A percentile compares a stretch with the other conserved stretches of the same genome.
Conservation (phyloP, 305 asterid genomes). For the Rubia peregrina region DNA sequence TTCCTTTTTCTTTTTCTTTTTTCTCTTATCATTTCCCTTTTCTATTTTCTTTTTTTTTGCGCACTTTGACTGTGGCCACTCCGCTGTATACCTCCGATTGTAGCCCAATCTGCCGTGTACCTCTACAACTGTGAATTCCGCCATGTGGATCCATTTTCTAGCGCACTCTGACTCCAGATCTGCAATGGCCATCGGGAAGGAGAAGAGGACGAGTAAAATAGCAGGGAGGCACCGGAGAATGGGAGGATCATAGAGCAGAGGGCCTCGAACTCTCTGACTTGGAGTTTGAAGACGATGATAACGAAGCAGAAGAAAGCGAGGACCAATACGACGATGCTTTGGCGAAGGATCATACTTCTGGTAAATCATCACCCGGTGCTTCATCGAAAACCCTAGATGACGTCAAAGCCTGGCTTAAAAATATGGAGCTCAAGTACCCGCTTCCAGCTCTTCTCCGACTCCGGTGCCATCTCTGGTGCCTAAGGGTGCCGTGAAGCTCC, state of each 20-base stretch:
- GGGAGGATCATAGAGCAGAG: conserved; percentile 93
- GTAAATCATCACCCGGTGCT: background rate
- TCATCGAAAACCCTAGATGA: conserved; percentile 46
- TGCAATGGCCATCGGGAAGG: conserved; percentile 16
- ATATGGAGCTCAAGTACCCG: conserved; percentile 66
- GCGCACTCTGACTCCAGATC: conserved; percentile 63
- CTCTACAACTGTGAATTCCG: background rate
- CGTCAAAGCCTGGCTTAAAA: conserved; percentile 54
- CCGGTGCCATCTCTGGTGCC: conserved; percentile 5
- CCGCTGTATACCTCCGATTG: too few relatives aligned
- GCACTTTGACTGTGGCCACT: conserved; percentile 24
- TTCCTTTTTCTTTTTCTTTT: too few relatives aligned
- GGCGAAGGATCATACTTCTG: conserved; percentile 34
- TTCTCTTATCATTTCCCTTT: too few relatives aligned
- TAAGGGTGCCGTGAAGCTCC: conserved; percentile 60
- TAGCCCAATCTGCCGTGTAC: too few relatives aligned
- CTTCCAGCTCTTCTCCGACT: conserved; percentile 28
- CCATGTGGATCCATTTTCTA: conserved; percentile 77
- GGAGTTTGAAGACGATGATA: conserved; percentile 56
- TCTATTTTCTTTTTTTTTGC: too few relatives aligned
- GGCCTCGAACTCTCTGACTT: conserved; percentile 87
- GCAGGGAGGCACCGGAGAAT: conserved; percentile 20
- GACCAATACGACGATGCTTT: conserved; percentile 38
- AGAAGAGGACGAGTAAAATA: conserved; percentile 16
- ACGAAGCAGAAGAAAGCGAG: conserved; percentile 30